Base-by-base conservation (phyloP, 2,329 filamentous ascomycete genomes). In the Ophiostoma triangulosporum region DNA sequence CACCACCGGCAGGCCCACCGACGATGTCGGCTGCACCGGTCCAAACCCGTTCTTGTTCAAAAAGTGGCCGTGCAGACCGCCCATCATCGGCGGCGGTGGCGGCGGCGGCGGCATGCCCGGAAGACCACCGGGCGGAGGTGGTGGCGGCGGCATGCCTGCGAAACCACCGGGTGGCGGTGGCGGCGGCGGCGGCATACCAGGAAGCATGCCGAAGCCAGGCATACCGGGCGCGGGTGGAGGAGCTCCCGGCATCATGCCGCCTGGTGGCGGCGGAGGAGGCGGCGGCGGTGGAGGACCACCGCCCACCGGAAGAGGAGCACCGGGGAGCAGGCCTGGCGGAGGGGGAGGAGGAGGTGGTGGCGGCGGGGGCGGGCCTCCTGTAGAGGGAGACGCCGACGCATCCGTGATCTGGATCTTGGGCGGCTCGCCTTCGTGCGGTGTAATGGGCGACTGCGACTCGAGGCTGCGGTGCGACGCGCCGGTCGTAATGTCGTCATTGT, bases 381-480 rank as follows among this genome's bases (percentile, higher is more conserved):
- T 5, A 3, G n/a, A 17, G 22, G 15, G 22, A 2, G 15, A n/a
- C 6, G 46, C 31, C 8, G 56, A 50, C 5, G 66, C 62, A 8
- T 65, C 62, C 62, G 74, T 71, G 58, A 95, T 61, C 64, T 77
- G 65, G 61, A 80, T 78, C 66, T 79, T 82, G 32, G 79, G 77
- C 22, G 74, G 69, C 53, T 82, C 74, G 36, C 68, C 69, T 56
- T 86, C 83, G 56, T 72, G 74, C 31, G 81, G 81, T 7, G 80
- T 86, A 60, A 80, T 76, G 6, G 83, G 83, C n/a, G 80, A 76
- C 53, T 83, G 74, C 11, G 82, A 81, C 58, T 89, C 84, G 57
- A 88, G 70, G 66, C 84, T 88, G 27, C 83, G 84, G 64, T 88
- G 83, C 20, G 83, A 86, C 46, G 85, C 80, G 26, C 83, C 86